Conservation (phyloP, 768 basidiomycete species). For the Nidula microcarpa region DNA sequence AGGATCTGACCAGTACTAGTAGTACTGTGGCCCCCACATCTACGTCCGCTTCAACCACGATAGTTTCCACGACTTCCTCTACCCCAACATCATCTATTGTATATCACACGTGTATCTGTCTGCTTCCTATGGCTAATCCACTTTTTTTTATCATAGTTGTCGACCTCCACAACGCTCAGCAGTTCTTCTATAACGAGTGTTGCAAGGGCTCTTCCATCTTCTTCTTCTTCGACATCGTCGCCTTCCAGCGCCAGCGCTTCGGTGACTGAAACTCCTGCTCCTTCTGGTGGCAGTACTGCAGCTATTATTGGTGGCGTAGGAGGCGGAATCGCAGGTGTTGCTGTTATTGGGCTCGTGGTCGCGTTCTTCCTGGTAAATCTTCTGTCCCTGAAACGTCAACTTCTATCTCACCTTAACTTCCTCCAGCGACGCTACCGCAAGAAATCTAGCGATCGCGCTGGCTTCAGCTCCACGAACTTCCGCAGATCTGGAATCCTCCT, state of each 20-base stretch:
- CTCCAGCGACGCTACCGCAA: conserved; percentile 30
- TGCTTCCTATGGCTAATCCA: background rate
- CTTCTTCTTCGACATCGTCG: too few relatives aligned
- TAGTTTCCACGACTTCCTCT: conserved; percentile 1
- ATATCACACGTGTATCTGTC: conserved; percentile 1
- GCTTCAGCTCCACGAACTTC: conserved; percentile 49
- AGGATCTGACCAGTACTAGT: too few relatives aligned
- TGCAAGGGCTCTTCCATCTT: too few relatives aligned
- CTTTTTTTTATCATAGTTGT: background rate
- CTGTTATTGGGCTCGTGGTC: conserved; percentile 13
- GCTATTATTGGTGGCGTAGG: conserved; percentile 20
- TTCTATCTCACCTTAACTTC: background rate
- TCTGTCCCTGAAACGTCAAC: background rate
- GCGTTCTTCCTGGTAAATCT: conserved; percentile 22
- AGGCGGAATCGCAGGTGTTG: conserved; percentile 15
- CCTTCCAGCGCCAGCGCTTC: background rate
- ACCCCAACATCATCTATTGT: background rate
- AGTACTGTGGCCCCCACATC: background rate
- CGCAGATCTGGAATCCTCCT: conserved; percentile 46
- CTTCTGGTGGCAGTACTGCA: conserved; percentile 10
- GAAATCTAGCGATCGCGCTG: conserved; percentile 26
- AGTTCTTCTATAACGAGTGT: too few relatives aligned
- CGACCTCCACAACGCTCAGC: background rate
- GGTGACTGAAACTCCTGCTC: background rate
- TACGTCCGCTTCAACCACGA: background rate